Conservation (phyloP, 2,329 filamentous ascomycete genomes). For the Verticillium tricorpus region DNA sequence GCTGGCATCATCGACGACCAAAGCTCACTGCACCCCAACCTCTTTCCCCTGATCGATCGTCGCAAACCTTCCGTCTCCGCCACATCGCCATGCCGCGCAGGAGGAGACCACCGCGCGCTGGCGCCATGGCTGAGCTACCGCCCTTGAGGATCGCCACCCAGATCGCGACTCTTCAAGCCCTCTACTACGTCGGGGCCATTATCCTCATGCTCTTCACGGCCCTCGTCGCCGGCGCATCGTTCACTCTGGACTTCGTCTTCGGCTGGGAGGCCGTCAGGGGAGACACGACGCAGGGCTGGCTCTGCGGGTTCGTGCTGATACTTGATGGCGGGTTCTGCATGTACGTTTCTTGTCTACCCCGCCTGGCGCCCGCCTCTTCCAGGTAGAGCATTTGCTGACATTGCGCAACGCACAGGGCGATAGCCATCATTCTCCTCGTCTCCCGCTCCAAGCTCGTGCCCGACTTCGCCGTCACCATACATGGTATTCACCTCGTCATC, state of each 20-base stretch:
- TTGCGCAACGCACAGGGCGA: slow-evolving; percentile 51
- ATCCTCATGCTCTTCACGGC: slow-evolving; percentile 54
- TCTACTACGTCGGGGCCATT: slow-evolving; percentile 49
- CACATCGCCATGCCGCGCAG: slow-evolving; percentile 45
- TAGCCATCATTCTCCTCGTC: slow-evolving; percentile 79
- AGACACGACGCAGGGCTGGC: slow-evolving; percentile 59
- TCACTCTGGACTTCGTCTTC: slow-evolving; percentile 50
- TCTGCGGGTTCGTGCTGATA: slow-evolving; percentile 54
- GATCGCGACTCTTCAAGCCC: slow-evolving; percentile 51
- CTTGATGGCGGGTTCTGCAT: slow-evolving; percentile 51
- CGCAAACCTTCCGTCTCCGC: neutral
- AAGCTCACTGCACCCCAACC: neutral
- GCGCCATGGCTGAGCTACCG: slow-evolving; percentile 57
- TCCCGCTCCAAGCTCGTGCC: slow-evolving; percentile 89
- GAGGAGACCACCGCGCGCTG: slow-evolving; percentile 53
- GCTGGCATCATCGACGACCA: neutral
- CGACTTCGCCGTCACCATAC: slow-evolving; percentile 88
- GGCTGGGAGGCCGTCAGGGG: slow-evolving; percentile 55
- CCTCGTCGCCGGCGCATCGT: slow-evolving; percentile 52
- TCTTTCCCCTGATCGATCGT: neutral
- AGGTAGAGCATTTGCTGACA: neutral
- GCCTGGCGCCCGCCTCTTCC: neutral
- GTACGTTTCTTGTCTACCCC: slow-evolving; percentile 24
- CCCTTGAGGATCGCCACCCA: slow-evolving; percentile 56
- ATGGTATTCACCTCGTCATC: slow-evolving; percentile 74